Conservation (phyloP, 1,284 basidiomycete genomes). For the Puccinia triticina region DNA sequence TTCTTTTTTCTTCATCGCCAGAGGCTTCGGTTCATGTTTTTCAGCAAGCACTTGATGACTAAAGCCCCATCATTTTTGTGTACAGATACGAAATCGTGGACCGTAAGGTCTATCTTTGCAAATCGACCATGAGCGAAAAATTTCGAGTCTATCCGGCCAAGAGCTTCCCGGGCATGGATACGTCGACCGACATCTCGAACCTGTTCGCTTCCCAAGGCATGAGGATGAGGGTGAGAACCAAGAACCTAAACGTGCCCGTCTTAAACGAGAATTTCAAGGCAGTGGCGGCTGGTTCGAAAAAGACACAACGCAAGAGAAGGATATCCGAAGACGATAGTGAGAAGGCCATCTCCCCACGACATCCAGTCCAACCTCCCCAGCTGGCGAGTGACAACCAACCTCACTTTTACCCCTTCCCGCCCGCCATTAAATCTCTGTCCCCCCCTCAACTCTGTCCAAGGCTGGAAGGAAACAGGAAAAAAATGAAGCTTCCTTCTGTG, state of each 20-base stretch:
- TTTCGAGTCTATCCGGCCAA: constrained; percentile 32
- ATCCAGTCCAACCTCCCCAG: neutral
- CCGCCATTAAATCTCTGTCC: neutral
- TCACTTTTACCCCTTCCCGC: neutral
- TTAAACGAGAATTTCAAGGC: neutral
- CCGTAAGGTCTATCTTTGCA: constrained; percentile 13
- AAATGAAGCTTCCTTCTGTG: neutral
- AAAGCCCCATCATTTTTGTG: neutral
- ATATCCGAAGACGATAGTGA: neutral
- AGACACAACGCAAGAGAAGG: neutral
- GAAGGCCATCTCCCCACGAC: neutral
- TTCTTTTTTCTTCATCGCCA: neutral
- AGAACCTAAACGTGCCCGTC: neutral
- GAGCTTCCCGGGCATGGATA: constrained; percentile 27
- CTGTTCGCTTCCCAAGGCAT: constrained; percentile 17
- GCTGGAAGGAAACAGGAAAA: neutral
- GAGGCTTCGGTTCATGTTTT: neutral
- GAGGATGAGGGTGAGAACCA: constrained; percentile 21
- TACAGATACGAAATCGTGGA: constrained; percentile 35
- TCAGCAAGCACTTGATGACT: neutral
- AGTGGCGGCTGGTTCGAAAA: neutral
- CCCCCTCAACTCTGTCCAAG: neutral
- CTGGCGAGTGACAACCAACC: neutral
- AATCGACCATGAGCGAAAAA: constrained; percentile 25
- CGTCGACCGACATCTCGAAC: constrained; percentile 1